These are phyloP conservation scores for Epithele typhae DNA, from an alignment of 768 basidiomycete species.

Conservation along the genomic window DNA sequence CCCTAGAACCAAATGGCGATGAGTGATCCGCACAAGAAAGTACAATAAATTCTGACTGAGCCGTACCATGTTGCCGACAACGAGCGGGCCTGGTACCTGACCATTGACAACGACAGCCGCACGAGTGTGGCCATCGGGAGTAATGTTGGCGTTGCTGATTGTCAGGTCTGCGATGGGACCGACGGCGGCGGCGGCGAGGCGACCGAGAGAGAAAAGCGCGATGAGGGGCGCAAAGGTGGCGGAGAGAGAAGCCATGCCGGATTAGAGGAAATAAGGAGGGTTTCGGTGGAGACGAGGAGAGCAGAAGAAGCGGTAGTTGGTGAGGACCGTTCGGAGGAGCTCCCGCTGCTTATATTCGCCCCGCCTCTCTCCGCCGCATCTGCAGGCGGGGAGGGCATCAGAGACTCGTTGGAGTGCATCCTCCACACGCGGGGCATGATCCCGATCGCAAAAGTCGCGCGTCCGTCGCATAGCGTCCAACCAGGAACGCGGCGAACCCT, in stretches of 20 bases:
- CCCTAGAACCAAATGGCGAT: slow-evolving; percentile 2
- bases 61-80: slow-evolving; percentile 20
- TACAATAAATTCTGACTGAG: not conserved
- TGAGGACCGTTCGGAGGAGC: not conserved
- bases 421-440: too few relatives aligned
- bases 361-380: not conserved
- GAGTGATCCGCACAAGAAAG: too few relatives aligned
- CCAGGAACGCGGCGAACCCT: not conserved
- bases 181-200: slow-evolving; percentile 15
- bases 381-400: not conserved
- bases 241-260: slow-evolving; percentile 3
- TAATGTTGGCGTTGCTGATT: slow-evolving; percentile 24
- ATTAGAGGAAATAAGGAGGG: not conserved
- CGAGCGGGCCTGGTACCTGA: slow-evolving; percentile 19
- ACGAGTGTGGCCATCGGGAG: slow-evolving; percentile 30
- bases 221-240: not conserved
- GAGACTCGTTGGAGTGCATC: too few relatives aligned
- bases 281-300: not conserved
- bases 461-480: slow-evolving; percentile 1
- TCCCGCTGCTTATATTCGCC: not conserved
- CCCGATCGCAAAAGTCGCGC: slow-evolving; percentile 6
- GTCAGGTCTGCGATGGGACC: slow-evolving; percentile 23
- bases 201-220: slow-evolving; percentile 1
- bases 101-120: slow-evolving; percentile 17
- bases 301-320: not conserved